Percentiles rank a stretch among this genome's conserved stretches.
phyloP scores from a whole-genome alignment of 2,329 filamentous ascomycete species.

The Cladosporium sp. region DNA sequence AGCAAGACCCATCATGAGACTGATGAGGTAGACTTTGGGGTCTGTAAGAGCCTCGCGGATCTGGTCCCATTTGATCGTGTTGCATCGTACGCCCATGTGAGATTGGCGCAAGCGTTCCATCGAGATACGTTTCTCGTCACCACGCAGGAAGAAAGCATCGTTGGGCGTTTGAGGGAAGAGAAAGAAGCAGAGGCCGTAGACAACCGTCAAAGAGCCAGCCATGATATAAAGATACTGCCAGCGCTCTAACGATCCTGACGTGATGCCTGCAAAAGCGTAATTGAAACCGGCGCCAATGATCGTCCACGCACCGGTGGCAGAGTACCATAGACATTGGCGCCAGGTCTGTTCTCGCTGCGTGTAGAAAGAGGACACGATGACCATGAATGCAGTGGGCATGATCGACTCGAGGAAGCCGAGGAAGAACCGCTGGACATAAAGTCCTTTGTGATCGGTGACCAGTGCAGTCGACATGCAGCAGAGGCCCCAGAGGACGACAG shows the following conservation, averaged over 20 bases:
- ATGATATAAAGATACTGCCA: slow-evolving; percentile 38
- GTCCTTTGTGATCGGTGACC: slow-evolving; percentile 28
- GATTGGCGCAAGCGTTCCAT: slow-evolving; percentile 52
- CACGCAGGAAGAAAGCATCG: slow-evolving; percentile 48
- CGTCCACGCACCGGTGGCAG: slow-evolving; percentile 25
- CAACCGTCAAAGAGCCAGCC: slow-evolving; percentile 49
- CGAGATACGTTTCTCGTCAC: slow-evolving; percentile 48
- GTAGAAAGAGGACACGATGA: slow-evolving; percentile 44
- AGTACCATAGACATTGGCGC: slow-evolving; percentile 28
- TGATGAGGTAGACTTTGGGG: slow-evolving; percentile 38
- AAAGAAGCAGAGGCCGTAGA: slow-evolving; percentile 55
- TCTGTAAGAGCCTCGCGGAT: slow-evolving; percentile 53
- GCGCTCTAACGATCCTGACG: slow-evolving; percentile 26
- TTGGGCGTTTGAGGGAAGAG: slow-evolving; percentile 56
- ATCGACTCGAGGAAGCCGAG: slow-evolving; percentile 54
- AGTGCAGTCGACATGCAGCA: slow-evolving; percentile 58
- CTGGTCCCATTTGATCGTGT: slow-evolving; percentile 51
- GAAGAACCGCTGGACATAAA: slow-evolving; percentile 50
- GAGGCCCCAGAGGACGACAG: slow-evolving; percentile 63
- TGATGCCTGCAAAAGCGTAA: slow-evolving; percentile 45
- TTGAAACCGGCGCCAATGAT: slow-evolving; percentile 46
- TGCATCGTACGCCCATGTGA: slow-evolving; percentile 56
- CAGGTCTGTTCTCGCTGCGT: slow-evolving; percentile 38
- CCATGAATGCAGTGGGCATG: slow-evolving; percentile 55
- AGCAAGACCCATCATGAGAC: slow-evolving; percentile 23